phyloP scores from a whole-genome alignment of 306 rosid genomes.

The Castanospermum australe region DNA sequence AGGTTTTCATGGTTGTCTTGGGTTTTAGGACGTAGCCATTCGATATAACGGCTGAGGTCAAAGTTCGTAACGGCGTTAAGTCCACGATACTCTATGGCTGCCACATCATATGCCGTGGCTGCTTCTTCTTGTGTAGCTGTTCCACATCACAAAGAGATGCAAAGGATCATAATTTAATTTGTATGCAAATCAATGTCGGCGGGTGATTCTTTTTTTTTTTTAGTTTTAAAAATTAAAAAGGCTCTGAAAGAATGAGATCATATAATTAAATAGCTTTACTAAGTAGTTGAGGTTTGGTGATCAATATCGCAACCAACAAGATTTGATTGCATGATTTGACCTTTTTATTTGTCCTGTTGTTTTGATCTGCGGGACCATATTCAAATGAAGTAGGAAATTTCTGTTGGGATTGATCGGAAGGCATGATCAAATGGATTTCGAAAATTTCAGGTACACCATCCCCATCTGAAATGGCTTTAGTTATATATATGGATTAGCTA shows the following conservation, averaged over 20 bases:
- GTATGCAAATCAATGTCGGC: conserved; percentile 40
- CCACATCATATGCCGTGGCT: conserved; percentile 87
- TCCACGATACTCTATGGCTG: conserved; percentile 88
- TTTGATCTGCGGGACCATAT: conserved; percentile 26
- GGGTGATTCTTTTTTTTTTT: not conserved
- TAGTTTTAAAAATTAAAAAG: not conserved
- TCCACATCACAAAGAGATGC: not conserved
- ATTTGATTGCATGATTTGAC: conserved; percentile 50
- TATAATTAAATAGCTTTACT: conserved; percentile 43
- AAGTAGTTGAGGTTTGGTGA: conserved; percentile 87
- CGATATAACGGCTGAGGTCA: conserved; percentile 77
- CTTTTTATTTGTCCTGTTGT: conserved; percentile 10
- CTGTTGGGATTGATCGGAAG: not conserved
- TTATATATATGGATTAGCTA: too few species aligned
- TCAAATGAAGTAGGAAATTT: conserved; percentile 22
- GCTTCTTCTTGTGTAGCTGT: conserved; percentile 98
- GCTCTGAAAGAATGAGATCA: conserved; percentile 20
- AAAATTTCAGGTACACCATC: not conserved
- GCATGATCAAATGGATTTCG: conserved; percentile 7
- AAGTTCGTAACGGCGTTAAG: conserved; percentile 93
- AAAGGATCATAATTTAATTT: not conserved
- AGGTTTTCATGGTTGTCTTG: conserved; percentile 19
- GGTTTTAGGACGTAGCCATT: conserved; percentile 43
- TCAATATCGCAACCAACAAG: conserved; percentile 62
- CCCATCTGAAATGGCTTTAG: too few species aligned